phyloP scores from a whole-genome alignment of 441 rosid species.

The Gossypium armourianum region DNA sequence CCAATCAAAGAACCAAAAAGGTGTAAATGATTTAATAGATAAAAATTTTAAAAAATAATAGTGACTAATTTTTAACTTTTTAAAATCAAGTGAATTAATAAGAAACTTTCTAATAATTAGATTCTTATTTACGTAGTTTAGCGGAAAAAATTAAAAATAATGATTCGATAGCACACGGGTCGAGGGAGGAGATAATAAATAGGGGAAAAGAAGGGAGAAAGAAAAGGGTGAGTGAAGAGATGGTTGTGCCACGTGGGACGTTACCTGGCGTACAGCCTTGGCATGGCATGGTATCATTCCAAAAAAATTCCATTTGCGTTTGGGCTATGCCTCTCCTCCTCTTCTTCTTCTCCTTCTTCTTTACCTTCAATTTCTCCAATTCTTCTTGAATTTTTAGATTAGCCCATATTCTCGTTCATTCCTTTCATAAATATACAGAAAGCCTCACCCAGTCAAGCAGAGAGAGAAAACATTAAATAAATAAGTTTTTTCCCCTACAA shows the following conservation, averaged over 20 bases:
- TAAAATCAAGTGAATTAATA: too few relatives aligned
- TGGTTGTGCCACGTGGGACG: conserved; percentile 48
- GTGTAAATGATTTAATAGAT: too few relatives aligned
- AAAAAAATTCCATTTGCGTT: background rate
- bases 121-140: too few relatives aligned
- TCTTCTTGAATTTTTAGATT: background rate
- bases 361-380: background rate
- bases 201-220: background rate
- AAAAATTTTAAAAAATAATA: too few relatives aligned
- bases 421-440: background rate
- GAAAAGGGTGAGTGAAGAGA: conserved; percentile 10
- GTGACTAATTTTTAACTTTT: too few relatives aligned
- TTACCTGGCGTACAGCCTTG: conserved; percentile 41
- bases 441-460: background rate
- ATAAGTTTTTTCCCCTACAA: background rate
- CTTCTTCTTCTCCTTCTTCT: background rate
- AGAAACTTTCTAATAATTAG: too few relatives aligned
- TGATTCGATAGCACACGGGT: too few relatives aligned
- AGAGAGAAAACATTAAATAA: background rate
- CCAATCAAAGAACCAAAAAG: too few relatives aligned
- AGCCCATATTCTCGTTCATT: background rate
- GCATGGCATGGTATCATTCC: conserved; percentile 29
- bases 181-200: too few relatives aligned
- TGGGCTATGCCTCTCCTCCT: conserved; percentile 14
- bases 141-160: too few relatives aligned